phyloP scores from a whole-genome alignment of 768 basidiomycete species.

The Lentinus tigrinus region DNA sequence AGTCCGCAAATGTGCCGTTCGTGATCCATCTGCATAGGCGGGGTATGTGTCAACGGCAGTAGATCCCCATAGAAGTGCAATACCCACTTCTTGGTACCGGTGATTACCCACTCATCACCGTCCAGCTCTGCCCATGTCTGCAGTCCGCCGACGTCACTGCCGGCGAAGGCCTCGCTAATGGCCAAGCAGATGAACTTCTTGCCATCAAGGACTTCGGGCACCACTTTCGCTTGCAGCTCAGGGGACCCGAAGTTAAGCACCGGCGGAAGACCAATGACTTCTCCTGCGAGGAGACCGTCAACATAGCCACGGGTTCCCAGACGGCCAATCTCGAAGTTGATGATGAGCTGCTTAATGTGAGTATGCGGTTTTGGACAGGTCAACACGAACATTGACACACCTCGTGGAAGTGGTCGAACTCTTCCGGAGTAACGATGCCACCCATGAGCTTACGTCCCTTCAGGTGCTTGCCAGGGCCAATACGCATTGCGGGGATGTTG shows the following conservation, averaged over 20 bases:
- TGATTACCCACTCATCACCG: slow-evolving; percentile 84
- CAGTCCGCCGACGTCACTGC: slow-evolving; percentile 80
- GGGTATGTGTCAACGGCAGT: neutral
- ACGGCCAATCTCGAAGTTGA: slow-evolving; percentile 80
- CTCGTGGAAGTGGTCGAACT: slow-evolving; percentile 96
- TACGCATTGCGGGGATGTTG: slow-evolving; percentile 85
- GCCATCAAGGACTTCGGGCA: slow-evolving; percentile 72
- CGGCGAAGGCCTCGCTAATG: slow-evolving; percentile 92
- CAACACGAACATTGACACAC: slow-evolving; percentile 32
- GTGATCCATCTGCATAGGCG: slow-evolving; percentile 71
- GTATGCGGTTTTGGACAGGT: neutral
- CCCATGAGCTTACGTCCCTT: slow-evolving; percentile 74
- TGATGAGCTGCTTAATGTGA: slow-evolving; percentile 53
- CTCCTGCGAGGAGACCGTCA: slow-evolving; percentile 80
- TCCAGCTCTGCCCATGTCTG: slow-evolving; percentile 85
- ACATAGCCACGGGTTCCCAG: slow-evolving; percentile 85
- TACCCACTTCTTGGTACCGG: slow-evolving; percentile 87
- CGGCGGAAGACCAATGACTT: slow-evolving; percentile 87
- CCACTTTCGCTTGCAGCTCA: slow-evolving; percentile 65
- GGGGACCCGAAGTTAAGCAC: slow-evolving; percentile 85
- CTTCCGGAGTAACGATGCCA: slow-evolving; percentile 73
- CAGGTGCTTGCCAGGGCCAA: slow-evolving; percentile 89
- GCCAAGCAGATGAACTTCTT: slow-evolving; percentile 89
- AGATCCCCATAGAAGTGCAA: neutral
- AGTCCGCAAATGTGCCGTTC: slow-evolving; percentile 83